Percentiles rank a stretch among this genome's conserved stretches.
phyloP scores from a whole-genome alignment of 306 rosid species.

The Alnus rubra region DNA sequence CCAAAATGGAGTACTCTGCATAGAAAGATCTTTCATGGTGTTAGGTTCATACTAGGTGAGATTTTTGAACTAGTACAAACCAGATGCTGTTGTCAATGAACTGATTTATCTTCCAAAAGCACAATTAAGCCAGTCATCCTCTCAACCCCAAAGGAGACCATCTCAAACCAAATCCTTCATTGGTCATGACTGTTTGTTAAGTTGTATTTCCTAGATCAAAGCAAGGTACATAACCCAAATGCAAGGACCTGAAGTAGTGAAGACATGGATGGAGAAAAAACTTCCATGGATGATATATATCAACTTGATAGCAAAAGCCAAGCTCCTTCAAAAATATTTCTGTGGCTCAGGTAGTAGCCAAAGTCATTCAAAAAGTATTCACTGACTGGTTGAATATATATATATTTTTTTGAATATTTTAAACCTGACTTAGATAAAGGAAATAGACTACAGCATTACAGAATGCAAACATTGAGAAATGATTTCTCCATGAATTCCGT shows the following conservation, averaged over 20 bases:
- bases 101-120: conserved; percentile 16
- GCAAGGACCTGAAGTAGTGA: background rate
- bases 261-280: background rate
- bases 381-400: background rate
- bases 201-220: background rate
- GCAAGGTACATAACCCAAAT: background rate
- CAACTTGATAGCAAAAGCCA: no score
- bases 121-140: background rate
- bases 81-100: background rate
- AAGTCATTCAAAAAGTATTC: background rate
- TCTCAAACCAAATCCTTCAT: conserved; percentile 4
- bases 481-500: no score
- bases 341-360: background rate
- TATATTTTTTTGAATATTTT: background rate
- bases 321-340: background rate
- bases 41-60: background rate
- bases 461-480: no score
- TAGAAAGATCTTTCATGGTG: background rate
- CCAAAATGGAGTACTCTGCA: conserved; percentile 1
- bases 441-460: no score
- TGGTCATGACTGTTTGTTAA: background rate
- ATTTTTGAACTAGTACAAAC: background rate
- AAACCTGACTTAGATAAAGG: no score
- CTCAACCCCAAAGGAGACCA: background rate
- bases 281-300: no score